These are phyloP conservation scores for Heliophila coronopifolia DNA, from an alignment of 441 rosid genomes.

Conservation along the genomic window DNA sequence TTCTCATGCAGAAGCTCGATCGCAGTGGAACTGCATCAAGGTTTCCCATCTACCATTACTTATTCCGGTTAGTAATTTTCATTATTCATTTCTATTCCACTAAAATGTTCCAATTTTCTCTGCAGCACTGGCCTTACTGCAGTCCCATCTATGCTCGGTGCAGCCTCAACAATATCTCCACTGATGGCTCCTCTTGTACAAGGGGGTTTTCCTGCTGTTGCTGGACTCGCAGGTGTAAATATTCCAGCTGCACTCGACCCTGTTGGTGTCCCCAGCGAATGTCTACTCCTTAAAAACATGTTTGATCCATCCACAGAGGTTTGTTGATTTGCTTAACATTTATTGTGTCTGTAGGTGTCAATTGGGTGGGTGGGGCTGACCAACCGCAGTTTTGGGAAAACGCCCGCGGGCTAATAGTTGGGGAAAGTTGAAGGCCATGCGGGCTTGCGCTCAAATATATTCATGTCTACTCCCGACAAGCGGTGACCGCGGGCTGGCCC, in stretches of 20 bases:
- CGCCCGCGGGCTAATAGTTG: too few species aligned
- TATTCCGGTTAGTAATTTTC: not conserved
- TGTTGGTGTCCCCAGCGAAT: conserved; percentile 77
- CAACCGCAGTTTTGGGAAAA: too few species aligned
- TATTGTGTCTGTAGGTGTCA: too few species aligned
- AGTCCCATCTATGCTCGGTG: conserved; percentile 43
- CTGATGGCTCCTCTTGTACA: conserved; percentile 42
- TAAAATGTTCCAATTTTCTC: conserved; percentile 30
- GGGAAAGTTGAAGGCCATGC: too few species aligned
- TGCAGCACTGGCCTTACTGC: conserved; percentile 40
- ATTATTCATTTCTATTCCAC: not conserved
- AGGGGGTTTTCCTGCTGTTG: conserved; percentile 41
- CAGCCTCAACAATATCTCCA: conserved; percentile 39
- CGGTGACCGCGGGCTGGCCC: too few species aligned
- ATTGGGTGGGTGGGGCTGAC: too few species aligned
- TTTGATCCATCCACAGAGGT: conserved; percentile 83
- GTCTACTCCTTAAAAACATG: conserved; percentile 85
- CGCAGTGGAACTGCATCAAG: conserved; percentile 75
- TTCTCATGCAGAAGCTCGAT: conserved; percentile 87
- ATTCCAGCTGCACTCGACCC: conserved; percentile 45
- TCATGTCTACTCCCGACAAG: too few species aligned
- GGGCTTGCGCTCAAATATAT: too few species aligned
- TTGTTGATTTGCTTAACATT: not conserved
- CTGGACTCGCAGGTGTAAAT: conserved; percentile 35
- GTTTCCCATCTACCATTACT: conserved; percentile 31